These are phyloP conservation scores for Auxenochlorella protothecoides DNA, from an alignment of 139 green algal species.

Conservation along the genomic window DNA sequence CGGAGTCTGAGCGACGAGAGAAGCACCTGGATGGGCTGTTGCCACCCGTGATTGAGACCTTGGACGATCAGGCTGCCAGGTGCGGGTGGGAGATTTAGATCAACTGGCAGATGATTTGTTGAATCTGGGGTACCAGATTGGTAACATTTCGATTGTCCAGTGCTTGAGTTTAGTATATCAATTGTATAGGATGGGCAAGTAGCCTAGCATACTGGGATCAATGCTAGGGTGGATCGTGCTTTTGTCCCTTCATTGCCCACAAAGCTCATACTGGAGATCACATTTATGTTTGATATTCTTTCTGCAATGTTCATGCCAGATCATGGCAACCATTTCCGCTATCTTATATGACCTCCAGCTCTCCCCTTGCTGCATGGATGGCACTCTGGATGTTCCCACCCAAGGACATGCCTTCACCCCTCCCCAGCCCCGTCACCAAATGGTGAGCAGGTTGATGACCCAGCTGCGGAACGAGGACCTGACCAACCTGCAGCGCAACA, in stretches of 20 bases:
- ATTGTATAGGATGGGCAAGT: neutral
- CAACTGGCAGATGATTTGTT: neutral
- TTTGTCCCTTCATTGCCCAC: no score
- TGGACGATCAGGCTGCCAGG: constrained; percentile 29
- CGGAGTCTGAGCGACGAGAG: no score
- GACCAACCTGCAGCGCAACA: constrained; percentile 18
- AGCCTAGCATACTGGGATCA: neutral
- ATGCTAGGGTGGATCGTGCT: no score
- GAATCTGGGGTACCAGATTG: neutral
- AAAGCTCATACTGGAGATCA: neutral
- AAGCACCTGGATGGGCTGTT: constrained; percentile 26
- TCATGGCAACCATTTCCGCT: neutral
- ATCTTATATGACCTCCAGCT: neutral
- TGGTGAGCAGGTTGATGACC: constrained; percentile 17
- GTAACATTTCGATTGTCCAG: neutral
- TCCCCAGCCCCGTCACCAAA: neutral
- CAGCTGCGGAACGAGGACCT: constrained; percentile 14
- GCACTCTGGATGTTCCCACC: neutral
- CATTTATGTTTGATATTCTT: neutral
- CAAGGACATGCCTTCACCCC: neutral
- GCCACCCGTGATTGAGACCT: constrained; percentile 25
- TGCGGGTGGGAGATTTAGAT: neutral
- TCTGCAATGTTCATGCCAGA: neutral
- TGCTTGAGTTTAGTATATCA: neutral
- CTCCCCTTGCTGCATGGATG: neutral